Base-by-base conservation (phyloP, 169 alveolate species). In the Theileria sp. region DNA sequence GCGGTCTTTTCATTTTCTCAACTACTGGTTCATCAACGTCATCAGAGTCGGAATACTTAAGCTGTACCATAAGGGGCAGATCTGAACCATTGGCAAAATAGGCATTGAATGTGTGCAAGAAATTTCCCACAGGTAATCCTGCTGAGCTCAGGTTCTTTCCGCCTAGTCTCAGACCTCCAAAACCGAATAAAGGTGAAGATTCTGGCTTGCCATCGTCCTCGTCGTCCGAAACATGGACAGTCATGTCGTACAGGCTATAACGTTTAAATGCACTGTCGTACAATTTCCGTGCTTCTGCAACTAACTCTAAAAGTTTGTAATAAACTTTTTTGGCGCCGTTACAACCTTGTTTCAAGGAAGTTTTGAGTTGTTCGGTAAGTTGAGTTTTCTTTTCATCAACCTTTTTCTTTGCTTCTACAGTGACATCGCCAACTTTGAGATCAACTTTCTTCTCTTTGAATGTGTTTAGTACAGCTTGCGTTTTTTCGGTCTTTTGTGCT, bases 21-120 rank as follows among this genome's bases (percentile, higher is more conserved):
- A 25, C 36, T 8, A 58, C 67, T 6, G 67, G 67, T 25, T 58
- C 67, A 58, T 58, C 67, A 0, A 9, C 67, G 8, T 58, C 67
- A 6, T 58, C 67, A 25, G 36, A 21, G 12, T 58, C 67, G 5
- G 36, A 21, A 25, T 58, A 58, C 67, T 58, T 58, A 13, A 58
- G 32, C 67, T 58, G 67, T 25, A 58, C 36, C 67, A 58, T 58
- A 19, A 58, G 67, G 5, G 67, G 67, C 0, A 21, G 28, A 6
- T 58, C 67, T 25, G 32, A 25, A 25, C 34, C 10, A 19, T 19
- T 19, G 5, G 67, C 67, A 25, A 21, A 58, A 30, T 21, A 58
- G 36, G 67, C 67, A 25, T 58, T 58, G n/a, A 58, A 19, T 58
- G 67, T 58, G 67, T 58, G 67, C 67, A 58, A 19, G 67, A 21